Evolutionary conservation across 768 basidiomycete species (phyloP).

Genomic region (Astraeus odoratus): DNA sequence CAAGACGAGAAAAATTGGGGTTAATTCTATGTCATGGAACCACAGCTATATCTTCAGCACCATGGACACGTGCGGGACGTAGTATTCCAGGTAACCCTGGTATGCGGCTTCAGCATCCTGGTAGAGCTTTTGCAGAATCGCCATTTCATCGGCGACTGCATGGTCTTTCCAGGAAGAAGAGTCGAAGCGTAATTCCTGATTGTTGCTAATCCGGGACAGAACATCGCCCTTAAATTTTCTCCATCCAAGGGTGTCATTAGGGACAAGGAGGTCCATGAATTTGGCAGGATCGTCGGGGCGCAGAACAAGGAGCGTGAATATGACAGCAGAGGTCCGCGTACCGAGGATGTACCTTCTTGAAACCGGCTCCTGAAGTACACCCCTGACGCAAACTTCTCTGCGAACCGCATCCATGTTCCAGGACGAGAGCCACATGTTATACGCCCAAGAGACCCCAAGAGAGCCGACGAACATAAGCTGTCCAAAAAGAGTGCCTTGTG

Average conservation of each 20-base stretch:
- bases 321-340: conserved; percentile 20
- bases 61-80: too few species aligned
- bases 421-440: conserved; percentile 30
- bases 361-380: conserved; percentile 16
- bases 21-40: too few species aligned
- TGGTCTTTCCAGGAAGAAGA: background rate
- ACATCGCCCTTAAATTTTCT: conserved; percentile 19
- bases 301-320: conserved; percentile 20
- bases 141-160: background rate
- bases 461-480: conserved; percentile 30
- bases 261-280: conserved; percentile 18
- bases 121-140: background rate
- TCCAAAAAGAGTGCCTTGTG: conserved; percentile 27
- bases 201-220: conserved; percentile 9
- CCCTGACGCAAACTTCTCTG: conserved; percentile 16
- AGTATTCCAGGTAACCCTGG: background rate
- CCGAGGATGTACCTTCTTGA: conserved; percentile 21
- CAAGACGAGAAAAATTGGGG: too few species aligned
- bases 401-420: conserved; percentile 31
- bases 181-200: conserved; percentile 19
- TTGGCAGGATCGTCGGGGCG: conserved; percentile 14
- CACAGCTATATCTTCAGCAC: too few species aligned
- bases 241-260: conserved; percentile 26
- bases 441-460: conserved; percentile 29
- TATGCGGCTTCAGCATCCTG: background rate